Percentiles rank a stretch among this genome's conserved stretches.
phyloP scores from a whole-genome alignment of 495 filamentous ascomycete species.

The Xylaria grammica region DNA sequence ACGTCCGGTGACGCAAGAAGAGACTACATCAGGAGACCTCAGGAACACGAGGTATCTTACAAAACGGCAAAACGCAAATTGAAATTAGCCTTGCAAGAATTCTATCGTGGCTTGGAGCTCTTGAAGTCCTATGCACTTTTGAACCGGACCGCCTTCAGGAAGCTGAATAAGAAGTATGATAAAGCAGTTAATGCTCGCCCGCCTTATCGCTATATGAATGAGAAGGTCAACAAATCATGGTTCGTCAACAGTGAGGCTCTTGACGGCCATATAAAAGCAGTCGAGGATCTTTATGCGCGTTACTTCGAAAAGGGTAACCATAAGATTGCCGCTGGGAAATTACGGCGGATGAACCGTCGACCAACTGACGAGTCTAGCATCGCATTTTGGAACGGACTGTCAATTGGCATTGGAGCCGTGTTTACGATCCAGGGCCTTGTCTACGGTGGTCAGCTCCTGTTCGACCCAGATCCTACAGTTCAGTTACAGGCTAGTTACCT shows the following conservation, averaged over 20 bases:
- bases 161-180: constrained; percentile 99
- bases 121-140: constrained; percentile 87
- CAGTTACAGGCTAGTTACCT: constrained; percentile 71
- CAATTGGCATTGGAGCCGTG: constrained; percentile 73
- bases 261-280: constrained; percentile 74
- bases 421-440: constrained; percentile 78
- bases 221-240: constrained; percentile 87
- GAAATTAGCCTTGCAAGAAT: constrained; percentile 88
- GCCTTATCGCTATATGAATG: constrained; percentile 82
- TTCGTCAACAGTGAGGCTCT: constrained; percentile 86
- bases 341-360: constrained; percentile 69
- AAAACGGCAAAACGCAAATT: constrained; percentile 86
- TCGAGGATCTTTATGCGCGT: constrained; percentile 89
- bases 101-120: constrained; percentile 88
- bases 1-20: constrained; percentile 46
- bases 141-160: constrained; percentile 91
- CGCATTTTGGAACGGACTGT: constrained; percentile 80
- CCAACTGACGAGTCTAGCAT: constrained; percentile 72
- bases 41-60: constrained; percentile 70
- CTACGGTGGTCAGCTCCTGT: constrained; percentile 61
- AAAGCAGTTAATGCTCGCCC: constrained; percentile 81
- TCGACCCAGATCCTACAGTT: constrained; percentile 53
- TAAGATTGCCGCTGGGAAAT: constrained; percentile 86
- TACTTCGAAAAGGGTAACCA: constrained; percentile 91
- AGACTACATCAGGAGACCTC: constrained; percentile 69